A percentile compares a stretch with the other conserved stretches of the same genome.
phyloP scores from a whole-genome alignment of 352 stramenopile genomes.

The Phytophthora quininea region DNA sequence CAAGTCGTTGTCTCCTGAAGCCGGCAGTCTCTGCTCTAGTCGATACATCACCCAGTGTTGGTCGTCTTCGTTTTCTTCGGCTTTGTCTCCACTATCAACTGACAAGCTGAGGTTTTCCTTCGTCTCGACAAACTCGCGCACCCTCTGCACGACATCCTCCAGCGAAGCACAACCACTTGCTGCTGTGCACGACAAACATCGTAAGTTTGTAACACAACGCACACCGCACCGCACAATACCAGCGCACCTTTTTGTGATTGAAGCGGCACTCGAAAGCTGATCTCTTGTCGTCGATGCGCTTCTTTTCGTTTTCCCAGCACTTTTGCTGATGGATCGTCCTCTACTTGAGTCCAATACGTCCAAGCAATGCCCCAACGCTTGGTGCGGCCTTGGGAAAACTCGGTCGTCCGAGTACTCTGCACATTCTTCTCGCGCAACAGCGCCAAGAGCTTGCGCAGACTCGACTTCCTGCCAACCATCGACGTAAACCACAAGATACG shows the following conservation, averaged over 20 bases:
- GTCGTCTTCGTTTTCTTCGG: conserved; percentile 5
- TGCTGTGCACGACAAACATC: conserved; percentile 14
- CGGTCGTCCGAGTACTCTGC: conserved; percentile 86
- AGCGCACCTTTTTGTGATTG: conserved; percentile 30
- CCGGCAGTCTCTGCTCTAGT: conserved; percentile 18
- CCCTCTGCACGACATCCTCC: conserved; percentile 43
- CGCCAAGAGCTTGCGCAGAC: conserved; percentile 88
- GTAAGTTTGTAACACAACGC: neutral
- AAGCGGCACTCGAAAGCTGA: conserved; percentile 56
- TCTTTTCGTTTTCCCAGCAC: conserved; percentile 87
- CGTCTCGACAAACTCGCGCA: conserved; percentile 43
- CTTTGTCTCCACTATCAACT: conserved; percentile 1
- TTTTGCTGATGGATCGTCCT: conserved; percentile 52
- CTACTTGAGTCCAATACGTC: conserved; percentile 76
- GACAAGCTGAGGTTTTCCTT: conserved; percentile 29
- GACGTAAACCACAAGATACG: conserved; percentile 94
- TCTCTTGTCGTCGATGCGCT: conserved; percentile 55
- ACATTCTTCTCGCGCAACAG: conserved; percentile 73
- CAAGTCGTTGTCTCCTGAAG: conserved; percentile 2
- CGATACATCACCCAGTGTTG: conserved; percentile 20
- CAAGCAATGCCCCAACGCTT: conserved; percentile 95
- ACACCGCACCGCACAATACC: neutral
- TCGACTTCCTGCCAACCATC: conserved; percentile 94
- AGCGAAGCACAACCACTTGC: conserved; percentile 47
- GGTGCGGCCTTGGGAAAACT: conserved; percentile 95